phyloP scores from a whole-genome alignment of 2,329 filamentous ascomycete species.

The Trichoderma lentiforme region DNA sequence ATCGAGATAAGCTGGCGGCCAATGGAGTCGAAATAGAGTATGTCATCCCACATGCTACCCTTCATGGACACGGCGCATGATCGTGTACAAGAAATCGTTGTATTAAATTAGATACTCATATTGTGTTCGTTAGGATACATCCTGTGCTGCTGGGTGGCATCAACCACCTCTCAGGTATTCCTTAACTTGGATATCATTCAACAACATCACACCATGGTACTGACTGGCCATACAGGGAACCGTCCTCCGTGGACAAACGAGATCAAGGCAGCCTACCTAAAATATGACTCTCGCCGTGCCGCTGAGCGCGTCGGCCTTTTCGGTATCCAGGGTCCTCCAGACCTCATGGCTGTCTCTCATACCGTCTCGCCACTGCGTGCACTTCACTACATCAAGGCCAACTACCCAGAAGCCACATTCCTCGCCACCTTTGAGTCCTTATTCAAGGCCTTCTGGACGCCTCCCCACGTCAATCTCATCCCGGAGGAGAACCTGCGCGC shows the following conservation, averaged over 20 bases:
- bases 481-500: slow-evolving; percentile 51
- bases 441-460: slow-evolving; percentile 61
- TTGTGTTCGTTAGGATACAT: slow-evolving; percentile 50
- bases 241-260: slow-evolving; percentile 70
- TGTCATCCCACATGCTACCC: slow-evolving; percentile 26
- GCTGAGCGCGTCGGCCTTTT: slow-evolving; percentile 37
- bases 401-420: slow-evolving; percentile 48
- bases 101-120: not conserved
- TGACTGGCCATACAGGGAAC: slow-evolving; percentile 52
- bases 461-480: slow-evolving; percentile 56
- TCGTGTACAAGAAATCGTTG: not conserved
- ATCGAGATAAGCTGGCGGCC: slow-evolving; percentile 50
- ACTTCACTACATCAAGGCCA: slow-evolving; percentile 63
- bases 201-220: not conserved
- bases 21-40: slow-evolving; percentile 66
- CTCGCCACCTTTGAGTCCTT: slow-evolving; percentile 53
- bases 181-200: not conserved
- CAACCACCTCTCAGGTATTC: slow-evolving; percentile 54
- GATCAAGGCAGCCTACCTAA: slow-evolving; percentile 61
- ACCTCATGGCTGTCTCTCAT: slow-evolving; percentile 42
- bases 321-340: slow-evolving; percentile 36
- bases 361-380: slow-evolving; percentile 60
- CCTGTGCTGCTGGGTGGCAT: slow-evolving; percentile 71
- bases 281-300: slow-evolving; percentile 40
- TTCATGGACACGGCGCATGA: not conserved